Base-by-base conservation (phyloP, 2,329 filamentous ascomycete species). In the Pseudocercospora fuligena region DNA sequence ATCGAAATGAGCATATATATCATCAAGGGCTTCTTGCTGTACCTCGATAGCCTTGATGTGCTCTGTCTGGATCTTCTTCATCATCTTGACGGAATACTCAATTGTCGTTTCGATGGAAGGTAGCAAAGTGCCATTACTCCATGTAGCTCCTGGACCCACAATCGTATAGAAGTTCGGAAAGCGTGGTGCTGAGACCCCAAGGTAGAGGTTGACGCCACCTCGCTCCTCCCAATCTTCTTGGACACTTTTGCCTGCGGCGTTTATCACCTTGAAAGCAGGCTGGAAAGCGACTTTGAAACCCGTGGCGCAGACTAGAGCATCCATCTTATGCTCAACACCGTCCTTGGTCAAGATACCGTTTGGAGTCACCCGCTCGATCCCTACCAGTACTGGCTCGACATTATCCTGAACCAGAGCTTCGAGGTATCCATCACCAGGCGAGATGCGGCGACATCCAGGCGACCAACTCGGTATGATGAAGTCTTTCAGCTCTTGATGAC, bases 21-120 rank as follows among this genome's bases (percentile, higher is more conserved):
- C 84, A 23, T 76, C 75, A 5, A 85, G 78, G 0, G 80, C 83
- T 40, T 80, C 80, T 8, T 76, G 71, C 70, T 82, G 82, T 1
- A 83, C 80, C 3, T 80, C 73, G 47, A 84, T 81, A 4, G 80
- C 76, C 19, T 65, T 73, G 63, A 86, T 82, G 73, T 83, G 80
- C 72, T 84, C 77, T 2, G 80, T 83, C 72, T 85, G 81, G 70
- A 80, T 83, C 46, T 82, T 81, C 74, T 85, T 81, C 65, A 87
- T 80, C 46, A 85, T 72, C 68, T 83, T 82, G 69, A 82, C 79
- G 68, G 85, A 81, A 75, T 84, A 86, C 69, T 86, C 83, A 3
- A 81, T 81, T 65, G 84, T 79, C 29, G 46, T 72, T 63, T 73
- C 82, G 63, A 62, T 63, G 27, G 58, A 58, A 9, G 59, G 53